phyloP scores from a whole-genome alignment of 495 filamentous ascomycete species.

The Choiromyces venosus region DNA sequence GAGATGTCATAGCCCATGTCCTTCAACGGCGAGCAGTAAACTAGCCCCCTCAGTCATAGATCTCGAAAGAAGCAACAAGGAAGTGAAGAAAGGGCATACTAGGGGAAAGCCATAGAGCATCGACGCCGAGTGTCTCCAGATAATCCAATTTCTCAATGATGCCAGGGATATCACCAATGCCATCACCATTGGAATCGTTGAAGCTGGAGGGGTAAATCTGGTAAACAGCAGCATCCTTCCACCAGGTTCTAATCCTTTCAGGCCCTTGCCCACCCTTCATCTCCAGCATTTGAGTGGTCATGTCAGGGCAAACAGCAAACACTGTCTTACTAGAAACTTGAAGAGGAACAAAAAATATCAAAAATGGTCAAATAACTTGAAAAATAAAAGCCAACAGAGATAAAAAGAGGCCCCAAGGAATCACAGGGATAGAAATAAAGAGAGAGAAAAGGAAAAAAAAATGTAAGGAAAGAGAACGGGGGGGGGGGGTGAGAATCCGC shows the following conservation, averaged over 20 bases:
- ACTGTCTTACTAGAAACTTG: neutral
- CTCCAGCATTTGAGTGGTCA: neutral
- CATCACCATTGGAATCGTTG: conserved; percentile 63
- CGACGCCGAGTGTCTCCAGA: conserved; percentile 57
- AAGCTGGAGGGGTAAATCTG: conserved; percentile 66
- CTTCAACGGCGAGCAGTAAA: conserved; percentile 61
- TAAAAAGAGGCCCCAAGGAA: neutral
- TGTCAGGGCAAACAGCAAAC: neutral
- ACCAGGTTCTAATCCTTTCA: conserved; percentile 25
- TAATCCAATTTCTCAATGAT: conserved; percentile 63
- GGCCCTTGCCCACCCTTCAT: neutral
- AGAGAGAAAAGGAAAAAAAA: neutral
- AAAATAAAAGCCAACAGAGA: neutral
- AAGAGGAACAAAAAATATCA: neutral
- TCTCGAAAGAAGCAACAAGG: neutral
- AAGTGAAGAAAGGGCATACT: conserved; percentile 15
- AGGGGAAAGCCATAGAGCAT: conserved; percentile 65
- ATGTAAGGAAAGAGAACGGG: neutral
- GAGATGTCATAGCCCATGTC: conserved; percentile 66
- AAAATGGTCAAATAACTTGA: neutral
- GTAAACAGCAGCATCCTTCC: conserved; percentile 50
- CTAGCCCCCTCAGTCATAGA: conserved; percentile 26
- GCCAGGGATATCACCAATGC: conserved; percentile 62
- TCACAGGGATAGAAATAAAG: neutral
- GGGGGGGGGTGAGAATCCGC: neutral